These are phyloP conservation scores for Emericellopsis cladophorae DNA, from an alignment of 2,329 filamentous ascomycete genomes.

Conservation along the genomic window DNA sequence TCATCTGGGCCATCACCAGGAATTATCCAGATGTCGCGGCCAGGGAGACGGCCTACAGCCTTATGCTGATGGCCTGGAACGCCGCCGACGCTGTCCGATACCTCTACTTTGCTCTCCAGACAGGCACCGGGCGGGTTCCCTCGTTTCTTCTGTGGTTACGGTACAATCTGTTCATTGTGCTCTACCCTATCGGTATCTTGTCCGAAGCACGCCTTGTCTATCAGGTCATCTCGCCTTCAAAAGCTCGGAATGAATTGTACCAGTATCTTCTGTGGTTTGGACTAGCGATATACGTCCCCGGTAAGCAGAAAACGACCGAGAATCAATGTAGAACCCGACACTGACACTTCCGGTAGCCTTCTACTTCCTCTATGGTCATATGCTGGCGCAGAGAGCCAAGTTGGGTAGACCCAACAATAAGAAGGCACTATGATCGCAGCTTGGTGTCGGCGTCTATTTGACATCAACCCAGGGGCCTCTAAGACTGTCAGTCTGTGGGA, in stretches of 20 bases:
- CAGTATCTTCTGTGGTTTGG: conserved; percentile 1
- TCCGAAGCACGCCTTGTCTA: conserved; percentile 2
- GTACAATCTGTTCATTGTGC: conserved; percentile 1
- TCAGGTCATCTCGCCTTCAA: neutral
- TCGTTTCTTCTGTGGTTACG: conserved; percentile 2
- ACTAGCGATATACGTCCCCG: conserved; percentile 3
- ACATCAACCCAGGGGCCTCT: too few species aligned
- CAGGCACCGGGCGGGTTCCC: conserved; percentile 1
- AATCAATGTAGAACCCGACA: neutral
- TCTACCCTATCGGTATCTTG: conserved; percentile 2
- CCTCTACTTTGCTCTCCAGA: conserved; percentile 2
- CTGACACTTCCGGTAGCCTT: neutral
- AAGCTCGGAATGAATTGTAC: neutral
- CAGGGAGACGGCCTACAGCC: too few species aligned
- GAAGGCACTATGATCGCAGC: too few species aligned
- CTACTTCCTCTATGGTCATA: conserved; percentile 3
- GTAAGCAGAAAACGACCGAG: neutral
- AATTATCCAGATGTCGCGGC: too few species aligned
- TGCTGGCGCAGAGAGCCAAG: conserved; percentile 2
- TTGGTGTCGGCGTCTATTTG: too few species aligned
- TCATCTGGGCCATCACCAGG: conserved; percentile 1
- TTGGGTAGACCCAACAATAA: neutral
- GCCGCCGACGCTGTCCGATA: conserved; percentile 2
- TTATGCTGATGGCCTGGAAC: too few species aligned
- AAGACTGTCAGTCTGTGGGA: too few species aligned